Base-by-base conservation (phyloP, 257 asterid genomes). In the Solanum chiquidenum region DNA sequence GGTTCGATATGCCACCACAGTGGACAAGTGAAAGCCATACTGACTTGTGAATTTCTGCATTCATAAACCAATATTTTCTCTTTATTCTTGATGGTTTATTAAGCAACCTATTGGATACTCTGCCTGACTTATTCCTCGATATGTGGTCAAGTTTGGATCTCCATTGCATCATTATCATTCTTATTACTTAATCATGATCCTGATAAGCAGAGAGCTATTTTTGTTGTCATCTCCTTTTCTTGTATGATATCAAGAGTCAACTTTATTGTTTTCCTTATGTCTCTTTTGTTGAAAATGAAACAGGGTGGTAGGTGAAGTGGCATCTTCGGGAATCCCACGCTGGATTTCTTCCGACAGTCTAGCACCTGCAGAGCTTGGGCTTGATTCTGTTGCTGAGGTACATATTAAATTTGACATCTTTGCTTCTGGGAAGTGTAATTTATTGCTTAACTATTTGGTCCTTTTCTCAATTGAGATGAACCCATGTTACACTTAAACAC, bases 261-360 rank as follows among this genome's bases (percentile, higher is more conserved):
- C 29, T 46, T 27, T 18, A 80, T 20, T 27, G 42, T 52, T 25
- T 13, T 13, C 44, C 38, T 86, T 55, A 55, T n/a, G 20, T 31
- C 46, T 52, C 64, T 88, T 66, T 29, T 31, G 44, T 82, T 82
- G 86, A 82, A 82, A 82, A 49, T 89, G 87, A 85, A 88, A 73
- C 95, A 97, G 99, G 96, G 88, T 94, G 88, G 91, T 97, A 83
- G 98, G 98, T 25, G 89, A 92, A 83, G 96, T 91, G 25, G 98
- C 97, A 60, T 89, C 86, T 85, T 91, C 91, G 9, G 95, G 96
- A 83, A 89, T 85, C 66, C 93, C 97, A 79, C 88, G 84, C 87
- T 97, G 99, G 99, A 92, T 96, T 85, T 91, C 91, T 88, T 88
- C 96, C 3, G 96, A 95, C 91, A 84, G 87, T 88, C 85, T 93